Evolutionary conservation across 768 basidiomycete genomes (phyloP).

Genomic region (Sarcodon aspratus): DNA sequence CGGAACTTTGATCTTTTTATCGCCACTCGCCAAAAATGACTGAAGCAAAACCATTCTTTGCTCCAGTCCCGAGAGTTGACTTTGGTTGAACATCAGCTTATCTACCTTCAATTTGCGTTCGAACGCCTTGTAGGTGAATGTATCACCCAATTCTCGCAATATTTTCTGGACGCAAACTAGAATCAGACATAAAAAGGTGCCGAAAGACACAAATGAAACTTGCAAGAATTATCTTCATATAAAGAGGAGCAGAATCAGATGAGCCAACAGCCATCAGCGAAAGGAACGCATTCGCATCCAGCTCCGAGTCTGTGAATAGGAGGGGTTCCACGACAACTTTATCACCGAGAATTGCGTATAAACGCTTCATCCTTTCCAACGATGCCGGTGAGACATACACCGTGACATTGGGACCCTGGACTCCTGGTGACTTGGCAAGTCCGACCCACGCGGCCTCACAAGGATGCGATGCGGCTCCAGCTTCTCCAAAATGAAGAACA

Average conservation of each 20-base stretch:
- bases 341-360: constrained; percentile 38
- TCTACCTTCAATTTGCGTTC: constrained; percentile 29
- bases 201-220: constrained; percentile 19
- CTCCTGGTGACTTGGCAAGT: constrained; percentile 17
- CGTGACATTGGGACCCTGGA: constrained; percentile 16
- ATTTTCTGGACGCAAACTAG: constrained; percentile 31
- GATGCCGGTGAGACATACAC: constrained; percentile 51
- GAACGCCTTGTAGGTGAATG: constrained; percentile 42
- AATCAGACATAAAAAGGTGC: not conserved
- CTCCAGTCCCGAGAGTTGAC: constrained; percentile 43
- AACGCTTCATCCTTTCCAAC: constrained; percentile 42
- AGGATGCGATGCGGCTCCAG: constrained; percentile 9
- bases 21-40: constrained; percentile 29
- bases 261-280: constrained; percentile 61
- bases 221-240: constrained; percentile 42
- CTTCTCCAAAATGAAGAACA: constrained; percentile 13
- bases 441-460: constrained; percentile 54
- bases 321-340: constrained; percentile 40
- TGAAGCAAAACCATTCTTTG: constrained; percentile 53
- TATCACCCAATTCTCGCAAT: constrained; percentile 50
- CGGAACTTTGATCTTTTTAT: not conserved
- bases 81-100: constrained; percentile 42
- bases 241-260: constrained; percentile 42
- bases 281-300: constrained; percentile 51
- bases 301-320: constrained; percentile 38